Percentiles rank a stretch among this genome's conserved stretches.
phyloP scores from a whole-genome alignment of 139 green algal species.

The Chlamydomonas applanata region DNA sequence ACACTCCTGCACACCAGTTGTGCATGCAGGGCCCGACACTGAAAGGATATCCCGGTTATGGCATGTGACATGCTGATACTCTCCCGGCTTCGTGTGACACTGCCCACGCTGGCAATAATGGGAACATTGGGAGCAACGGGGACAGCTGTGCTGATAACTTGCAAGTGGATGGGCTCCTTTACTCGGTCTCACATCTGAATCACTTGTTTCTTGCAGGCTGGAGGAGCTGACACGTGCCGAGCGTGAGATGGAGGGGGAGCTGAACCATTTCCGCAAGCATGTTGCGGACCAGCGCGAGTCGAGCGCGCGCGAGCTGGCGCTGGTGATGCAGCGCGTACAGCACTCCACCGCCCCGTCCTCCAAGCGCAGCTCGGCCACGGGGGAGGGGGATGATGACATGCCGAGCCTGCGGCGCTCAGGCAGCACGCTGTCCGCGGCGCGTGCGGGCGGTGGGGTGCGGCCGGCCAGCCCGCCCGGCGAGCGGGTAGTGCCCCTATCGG shows the following conservation, averaged over 20 bases:
- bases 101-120: too few species aligned
- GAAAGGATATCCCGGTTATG: too few species aligned
- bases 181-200: too few species aligned
- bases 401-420: neutral
- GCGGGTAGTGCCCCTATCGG: neutral
- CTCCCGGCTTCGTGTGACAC: too few species aligned
- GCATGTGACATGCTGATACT: too few species aligned
- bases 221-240: slow-evolving; percentile 2
- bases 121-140: too few species aligned
- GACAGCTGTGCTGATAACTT: too few species aligned
- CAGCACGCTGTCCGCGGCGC: too few species aligned
- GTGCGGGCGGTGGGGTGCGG: neutral
- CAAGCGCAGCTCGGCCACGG: neutral
- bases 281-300: neutral
- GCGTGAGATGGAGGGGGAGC: neutral
- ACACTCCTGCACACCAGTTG: neutral
- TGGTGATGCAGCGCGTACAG: neutral
- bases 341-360: neutral
- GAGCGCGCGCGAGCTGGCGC: neutral
- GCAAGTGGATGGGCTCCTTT: too few species aligned
- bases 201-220: too few species aligned
- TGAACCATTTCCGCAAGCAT: neutral
- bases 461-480: neutral
- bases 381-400: neutral
- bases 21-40: too few species aligned